Base-by-base conservation (phyloP, 306 rosid genomes). In the Quercus glauca region DNA sequence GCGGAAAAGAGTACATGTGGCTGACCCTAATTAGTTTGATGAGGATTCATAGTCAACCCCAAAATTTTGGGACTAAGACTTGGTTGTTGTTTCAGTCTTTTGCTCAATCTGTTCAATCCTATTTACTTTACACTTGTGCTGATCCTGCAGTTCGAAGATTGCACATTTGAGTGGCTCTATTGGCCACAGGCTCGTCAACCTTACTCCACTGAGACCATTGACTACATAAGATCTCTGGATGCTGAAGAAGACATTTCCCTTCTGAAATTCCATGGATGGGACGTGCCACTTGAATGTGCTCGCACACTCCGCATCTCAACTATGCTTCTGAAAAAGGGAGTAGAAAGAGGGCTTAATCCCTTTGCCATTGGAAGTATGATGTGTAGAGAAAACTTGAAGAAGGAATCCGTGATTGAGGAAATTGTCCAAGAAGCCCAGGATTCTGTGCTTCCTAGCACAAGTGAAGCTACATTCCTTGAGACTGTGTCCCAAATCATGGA, bases 111-210 rank as follows among this genome's bases (percentile, higher is more conserved):
- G 23, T 65, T 31, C 23, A 29, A 31, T 65, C 71, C 70, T 74
- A 73, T 58, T 56, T 17, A 71, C 26, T 21, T 75, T 71, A 74
- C 49, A 1, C 75, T 25, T 87, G 58, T 75, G 31, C 31, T 20
- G 6, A 78, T 52, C 69, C 74, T 83, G 83, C 90, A 94, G 97
- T 92, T 94, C 77, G 97, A 94, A 85, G 99, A 94, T 80, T 90
- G 96, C 73, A 92, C 99, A 81, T 94, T 94, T 65, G 99, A 94
- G 78, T 94, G 99, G 99, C 94, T 94, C 55, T 92, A 92, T 73
- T 94, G 99, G 99, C 95, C 99, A 23, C 99, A 94, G 87, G 92
- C 99, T 73, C 92, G 87, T 79, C 78, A 87, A 78, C 90, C 91
- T 3, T 94, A 85, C 85, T 82, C 92, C 21, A 80, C 79, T 0